Conservation (phyloP, 805 yeast genomes). For the Candida boidinii region DNA sequence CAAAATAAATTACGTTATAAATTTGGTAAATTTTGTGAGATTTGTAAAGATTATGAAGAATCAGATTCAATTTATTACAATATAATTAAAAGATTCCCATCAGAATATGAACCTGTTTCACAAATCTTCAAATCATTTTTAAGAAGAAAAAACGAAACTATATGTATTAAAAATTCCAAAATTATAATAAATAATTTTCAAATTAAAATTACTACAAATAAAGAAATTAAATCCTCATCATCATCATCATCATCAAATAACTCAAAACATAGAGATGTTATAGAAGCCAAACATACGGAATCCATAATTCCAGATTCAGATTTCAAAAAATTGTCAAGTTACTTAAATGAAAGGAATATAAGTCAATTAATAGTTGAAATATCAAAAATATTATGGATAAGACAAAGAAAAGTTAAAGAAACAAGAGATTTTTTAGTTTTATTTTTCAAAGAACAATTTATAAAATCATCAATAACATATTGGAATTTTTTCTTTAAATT, state of each 20-base stretch:
- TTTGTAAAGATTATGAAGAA: slow-evolving; percentile 9
- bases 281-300: too few relatives aligned
- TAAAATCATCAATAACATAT: slow-evolving; percentile 36
- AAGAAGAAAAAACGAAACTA: slow-evolving; percentile 4
- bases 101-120: slow-evolving; percentile 8
- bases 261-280: too few relatives aligned
- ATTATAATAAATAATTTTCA: background rate
- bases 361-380: slow-evolving; percentile 21
- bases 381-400: slow-evolving; percentile 18
- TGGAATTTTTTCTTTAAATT: slow-evolving; percentile 53
- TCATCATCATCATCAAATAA: background rate
- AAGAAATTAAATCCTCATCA: background rate
- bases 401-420: slow-evolving; percentile 9
- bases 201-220: background rate
- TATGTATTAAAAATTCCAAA: slow-evolving; percentile 1
- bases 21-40: slow-evolving; percentile 20
- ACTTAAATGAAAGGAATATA: slow-evolving; percentile 14
- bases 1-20: slow-evolving; percentile 17
- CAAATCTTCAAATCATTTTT: slow-evolving; percentile 10
- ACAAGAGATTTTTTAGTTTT: slow-evolving; percentile 18
- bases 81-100: slow-evolving; percentile 8
- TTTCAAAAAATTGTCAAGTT: slow-evolving; percentile 8
- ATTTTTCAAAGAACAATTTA: slow-evolving; percentile 19
- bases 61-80: slow-evolving; percentile 13
- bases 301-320: slow-evolving; percentile 4